Evolutionary conservation across 345 rosid species (phyloP).

Genomic region (Citrus trifoliata): DNA sequence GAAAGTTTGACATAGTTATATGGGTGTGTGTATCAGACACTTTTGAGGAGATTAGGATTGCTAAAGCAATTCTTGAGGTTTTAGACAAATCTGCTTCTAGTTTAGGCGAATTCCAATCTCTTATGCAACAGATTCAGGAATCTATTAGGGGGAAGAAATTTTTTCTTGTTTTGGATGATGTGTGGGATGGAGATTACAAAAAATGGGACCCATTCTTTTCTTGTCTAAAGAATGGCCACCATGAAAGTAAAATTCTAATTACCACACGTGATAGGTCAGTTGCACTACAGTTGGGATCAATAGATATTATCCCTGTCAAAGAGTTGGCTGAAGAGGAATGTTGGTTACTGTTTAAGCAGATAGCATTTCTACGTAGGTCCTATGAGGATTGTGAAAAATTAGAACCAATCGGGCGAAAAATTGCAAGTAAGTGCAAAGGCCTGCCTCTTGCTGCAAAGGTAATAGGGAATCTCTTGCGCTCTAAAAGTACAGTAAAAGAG

Average conservation of each 20-base stretch:
- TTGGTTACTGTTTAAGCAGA: not conserved
- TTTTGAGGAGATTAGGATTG: not conserved
- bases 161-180: too few relatives aligned
- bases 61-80: not conserved
- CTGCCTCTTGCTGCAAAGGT: too few relatives aligned
- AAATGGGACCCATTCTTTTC: fast-evolving
- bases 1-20: not conserved
- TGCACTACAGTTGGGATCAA: too few relatives aligned
- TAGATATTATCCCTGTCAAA: fast-evolving
- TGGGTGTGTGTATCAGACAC: not conserved
- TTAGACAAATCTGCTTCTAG: fast-evolving
- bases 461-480: too few relatives aligned
- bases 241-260: fast-evolving
- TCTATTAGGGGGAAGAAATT: fast-evolving
- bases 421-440: not conserved
- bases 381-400: constrained; percentile 1
- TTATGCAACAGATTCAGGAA: fast-evolving
- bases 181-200: fast-evolving
- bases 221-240: too few relatives aligned
- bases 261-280: too few relatives aligned
- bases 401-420: constrained; percentile 6
- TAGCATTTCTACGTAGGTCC: not conserved
- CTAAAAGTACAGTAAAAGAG: too few relatives aligned
- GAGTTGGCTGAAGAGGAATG: not conserved
- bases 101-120: not conserved